phyloP scores from a whole-genome alignment of 345 rosid species.

The Mercurialis annua region DNA sequence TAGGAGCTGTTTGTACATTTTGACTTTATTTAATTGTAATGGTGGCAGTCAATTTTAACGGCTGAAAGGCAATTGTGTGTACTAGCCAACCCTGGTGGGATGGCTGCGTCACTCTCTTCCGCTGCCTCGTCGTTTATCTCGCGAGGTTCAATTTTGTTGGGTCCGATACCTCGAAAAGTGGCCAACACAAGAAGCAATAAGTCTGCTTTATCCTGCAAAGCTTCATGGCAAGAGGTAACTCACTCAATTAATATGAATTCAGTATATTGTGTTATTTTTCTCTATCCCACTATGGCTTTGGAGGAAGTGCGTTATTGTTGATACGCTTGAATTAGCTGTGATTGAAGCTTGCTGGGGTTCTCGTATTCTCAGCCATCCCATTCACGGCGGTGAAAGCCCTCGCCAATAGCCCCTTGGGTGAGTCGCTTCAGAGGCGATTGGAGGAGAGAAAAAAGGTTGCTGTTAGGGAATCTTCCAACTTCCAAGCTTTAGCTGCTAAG shows the following conservation, averaged over 20 bases:
- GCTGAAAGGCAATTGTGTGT: too few species aligned
- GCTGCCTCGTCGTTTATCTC: slow-evolving; percentile 23
- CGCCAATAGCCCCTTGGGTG: slow-evolving; percentile 84
- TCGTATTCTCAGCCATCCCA: slow-evolving; percentile 86
- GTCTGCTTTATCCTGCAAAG: slow-evolving; percentile 45
- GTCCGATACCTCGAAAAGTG: slow-evolving; percentile 2
- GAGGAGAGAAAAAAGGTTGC: slow-evolving; percentile 71
- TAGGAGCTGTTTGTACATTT: too few species aligned
- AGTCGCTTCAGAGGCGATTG: slow-evolving; percentile 56
- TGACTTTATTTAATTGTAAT: too few species aligned
- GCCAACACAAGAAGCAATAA: slow-evolving; percentile 2
- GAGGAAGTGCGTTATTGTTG: background rate
- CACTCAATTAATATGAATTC: background rate
- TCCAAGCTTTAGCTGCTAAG: slow-evolving; percentile 53
- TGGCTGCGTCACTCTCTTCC: slow-evolving; percentile 34
- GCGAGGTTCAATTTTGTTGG: slow-evolving; percentile 7
- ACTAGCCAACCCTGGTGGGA: too few species aligned
- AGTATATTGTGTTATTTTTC: background rate
- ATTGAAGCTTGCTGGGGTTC: slow-evolving; percentile 74
- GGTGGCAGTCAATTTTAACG: too few species aligned
- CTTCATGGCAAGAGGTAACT: slow-evolving; percentile 86
- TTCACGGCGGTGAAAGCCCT: slow-evolving; percentile 91
- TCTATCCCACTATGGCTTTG: background rate
- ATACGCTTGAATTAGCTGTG: background rate
- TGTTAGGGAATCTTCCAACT: slow-evolving; percentile 45